phyloP scores from a whole-genome alignment of 2,329 filamentous ascomycete species.

The Colletotrichum horii region DNA sequence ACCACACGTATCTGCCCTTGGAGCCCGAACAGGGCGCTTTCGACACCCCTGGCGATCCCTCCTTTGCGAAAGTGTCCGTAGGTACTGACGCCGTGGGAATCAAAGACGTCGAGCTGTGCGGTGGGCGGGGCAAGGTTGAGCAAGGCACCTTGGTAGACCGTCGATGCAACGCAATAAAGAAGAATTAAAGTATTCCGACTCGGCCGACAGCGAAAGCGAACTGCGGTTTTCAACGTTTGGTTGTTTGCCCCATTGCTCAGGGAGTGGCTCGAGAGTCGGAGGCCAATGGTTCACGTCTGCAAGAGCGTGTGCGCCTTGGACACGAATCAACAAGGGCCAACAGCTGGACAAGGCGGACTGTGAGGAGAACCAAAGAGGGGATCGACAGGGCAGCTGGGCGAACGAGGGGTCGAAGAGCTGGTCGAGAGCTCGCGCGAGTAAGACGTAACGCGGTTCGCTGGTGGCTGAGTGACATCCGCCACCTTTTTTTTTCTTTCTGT shows the following conservation, averaged over 20 bases:
- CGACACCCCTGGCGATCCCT: not conserved
- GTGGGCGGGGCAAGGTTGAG: not conserved
- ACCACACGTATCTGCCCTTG: not conserved
- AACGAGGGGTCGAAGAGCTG: not conserved
- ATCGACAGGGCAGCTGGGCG: not conserved
- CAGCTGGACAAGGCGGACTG: conserved; percentile 18
- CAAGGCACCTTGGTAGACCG: not conserved
- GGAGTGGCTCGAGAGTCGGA: conserved; percentile 4
- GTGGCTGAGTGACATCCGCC: conserved; percentile 17
- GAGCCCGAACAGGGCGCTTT: not conserved
- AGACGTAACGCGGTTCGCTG: not conserved
- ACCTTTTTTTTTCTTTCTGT: not conserved
- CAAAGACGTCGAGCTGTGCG: not conserved
- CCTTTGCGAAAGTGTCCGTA: not conserved
- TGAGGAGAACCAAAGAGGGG: not conserved
- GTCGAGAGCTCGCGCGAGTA: not conserved
- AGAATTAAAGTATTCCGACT: not conserved
- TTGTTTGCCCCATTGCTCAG: not conserved
- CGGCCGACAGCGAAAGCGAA: not conserved
- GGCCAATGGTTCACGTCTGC: not conserved
- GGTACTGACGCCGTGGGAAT: not conserved
- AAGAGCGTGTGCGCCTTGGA: not conserved
- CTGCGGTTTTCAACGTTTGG: not conserved
- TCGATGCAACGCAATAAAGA: not conserved
- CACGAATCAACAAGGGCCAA: conserved; percentile 3